These are phyloP conservation scores for Ceratocystis papillata DNA, from an alignment of 2,329 filamentous ascomycete species.

Conservation along the genomic window DNA sequence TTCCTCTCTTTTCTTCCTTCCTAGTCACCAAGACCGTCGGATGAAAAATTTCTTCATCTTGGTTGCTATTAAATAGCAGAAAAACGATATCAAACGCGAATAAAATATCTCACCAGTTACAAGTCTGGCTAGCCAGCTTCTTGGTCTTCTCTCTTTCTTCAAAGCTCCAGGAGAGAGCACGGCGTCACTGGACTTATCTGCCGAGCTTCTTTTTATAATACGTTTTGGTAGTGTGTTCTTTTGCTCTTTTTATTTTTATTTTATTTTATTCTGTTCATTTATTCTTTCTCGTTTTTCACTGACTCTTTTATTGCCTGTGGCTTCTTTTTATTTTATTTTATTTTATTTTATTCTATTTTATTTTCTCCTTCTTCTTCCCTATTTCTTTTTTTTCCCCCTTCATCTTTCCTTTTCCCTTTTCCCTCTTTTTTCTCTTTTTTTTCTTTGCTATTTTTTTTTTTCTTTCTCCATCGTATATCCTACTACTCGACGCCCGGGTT, in stretches of 20 bases:
- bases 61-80: background rate
- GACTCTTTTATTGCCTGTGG: no score
- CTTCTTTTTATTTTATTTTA: background rate
- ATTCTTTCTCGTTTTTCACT: no score
- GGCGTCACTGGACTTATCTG: background rate
- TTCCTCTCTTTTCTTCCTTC: background rate
- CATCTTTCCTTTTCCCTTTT: background rate
- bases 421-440: background rate
- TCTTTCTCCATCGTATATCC: background rate
- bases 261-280: background rate
- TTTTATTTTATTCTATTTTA: background rate
- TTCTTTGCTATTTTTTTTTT: background rate
- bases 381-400: background rate
- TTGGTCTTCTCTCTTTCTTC: background rate
- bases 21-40: background rate
- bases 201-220: background rate
- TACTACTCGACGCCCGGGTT: background rate
- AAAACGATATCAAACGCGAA: constrained; percentile 3
- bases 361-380: background rate
- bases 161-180: background rate
- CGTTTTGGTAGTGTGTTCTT: background rate
- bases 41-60: background rate
- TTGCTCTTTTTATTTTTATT: no score
- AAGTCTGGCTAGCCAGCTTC: background rate
- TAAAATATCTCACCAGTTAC: constrained; percentile 13